Base-by-base conservation (phyloP, 805 yeast species). In the Cyberlindnera americana region DNA sequence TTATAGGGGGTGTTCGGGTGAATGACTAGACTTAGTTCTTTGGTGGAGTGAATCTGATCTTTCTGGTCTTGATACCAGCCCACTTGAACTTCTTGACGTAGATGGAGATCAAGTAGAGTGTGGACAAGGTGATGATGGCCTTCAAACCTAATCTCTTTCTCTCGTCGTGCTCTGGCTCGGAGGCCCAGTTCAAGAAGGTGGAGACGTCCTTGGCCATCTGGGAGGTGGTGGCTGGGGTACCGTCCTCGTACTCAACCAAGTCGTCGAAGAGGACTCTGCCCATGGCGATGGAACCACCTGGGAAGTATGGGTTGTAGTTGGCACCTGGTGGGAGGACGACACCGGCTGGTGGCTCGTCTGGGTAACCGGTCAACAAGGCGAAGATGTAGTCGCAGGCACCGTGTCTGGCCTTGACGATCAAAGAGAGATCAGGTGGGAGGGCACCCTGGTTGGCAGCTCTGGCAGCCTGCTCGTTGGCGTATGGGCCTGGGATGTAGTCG, bases 371-470 rank as follows among this genome's bases (percentile, higher is more conserved):
- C 68, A 93, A 82, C 61, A 93, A 72, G 22, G 97, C 70, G 68
- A 93, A 93, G 65, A 93, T 84, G 71, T 93, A 93, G 67, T 93
- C 98, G 64, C 85, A 77, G 54, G 88, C 97, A 65, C 98, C 97
- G 72, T 93, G 98, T 78, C 99, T 86, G 54, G 99, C 98, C 79
- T 91, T 91, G 67, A 91, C 95, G 61, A 93, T 88, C 67, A 93
- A 77, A 28, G 97, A 89, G 63, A 93, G 80, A 73, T 93, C 99
- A 46, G 99, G 99, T 50, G 99, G 99, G 53, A 85, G 77, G 49
- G 99, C 97, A 70, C 99, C 99, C 74, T 88, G 96, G 78, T 93
- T 93, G 49, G 96, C 97, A 53, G 98, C 96, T 75, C 99, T 87
- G 35, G 99, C 99, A 50, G 98, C 98, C 74, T 93, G 95, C 70